Evolutionary conservation across 2,329 filamentous ascomycete genomes (phyloP), one percentile per base, ranked within the genome.

Genomic region (Epichloe sylvatica): DNA sequence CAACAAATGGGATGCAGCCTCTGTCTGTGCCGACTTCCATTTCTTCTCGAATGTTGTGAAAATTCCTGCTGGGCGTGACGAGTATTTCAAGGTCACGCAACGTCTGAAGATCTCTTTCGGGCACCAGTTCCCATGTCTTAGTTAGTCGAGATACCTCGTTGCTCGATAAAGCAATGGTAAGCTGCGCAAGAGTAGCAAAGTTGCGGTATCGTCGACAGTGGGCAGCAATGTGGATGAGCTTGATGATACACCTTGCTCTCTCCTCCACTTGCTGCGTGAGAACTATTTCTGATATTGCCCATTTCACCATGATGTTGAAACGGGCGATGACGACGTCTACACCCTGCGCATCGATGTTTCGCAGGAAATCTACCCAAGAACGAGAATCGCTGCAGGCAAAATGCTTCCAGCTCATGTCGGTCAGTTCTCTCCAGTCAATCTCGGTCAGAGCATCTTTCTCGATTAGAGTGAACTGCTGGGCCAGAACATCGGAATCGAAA

Each of bases 251-350:
- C 37, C 81, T 73, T 21, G 84, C 84, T 47, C 86, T 76, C 65
- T 92, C 86, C 53, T 83, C 78, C 12, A 83, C 66, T 50, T 81
- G 71, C 55, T 83, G 77, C 0, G 85, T 92, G 45, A 92, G 73
- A 8, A 92, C 76, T 55, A 85, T 78, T 64, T 91, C 84, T 1
- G 86, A 91, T 30, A 89, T 77, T 30, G 80, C 83, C 86, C 86
- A 92, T 64, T 91, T 91, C 53, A 90, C 86, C 70, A 91, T 85
- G 54, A 92, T 78, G 64, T 92, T 92, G 71, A 92, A 92, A 45
- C 86, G 82, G 8, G 86, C 84, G 63, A 91, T 86, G 45, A 90
- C 85, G 21, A 92, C 83, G 60, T 91, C 86, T 37, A 92, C 83
- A 13, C 86, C 86, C 49, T 77, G 78, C 2, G 83, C 81, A 57